Percentiles rank a stretch among this genome's conserved stretches.
Evolutionary conservation across 371 early-diverging fungal species (phyloP).

Genomic region (Lichtheimia corymbifera): DNA sequence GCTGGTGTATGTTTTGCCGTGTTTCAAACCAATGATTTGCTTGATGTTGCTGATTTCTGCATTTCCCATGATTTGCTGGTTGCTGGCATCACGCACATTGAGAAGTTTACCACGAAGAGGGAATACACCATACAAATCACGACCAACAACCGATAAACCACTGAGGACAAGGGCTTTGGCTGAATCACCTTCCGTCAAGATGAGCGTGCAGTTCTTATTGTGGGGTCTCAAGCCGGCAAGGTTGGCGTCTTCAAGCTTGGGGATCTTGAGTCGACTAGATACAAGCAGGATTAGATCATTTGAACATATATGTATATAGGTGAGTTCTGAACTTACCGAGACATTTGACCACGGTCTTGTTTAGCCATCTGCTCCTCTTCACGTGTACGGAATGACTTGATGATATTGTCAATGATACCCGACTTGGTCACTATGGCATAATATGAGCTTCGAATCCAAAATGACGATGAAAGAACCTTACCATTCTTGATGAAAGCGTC

Average conservation of each 20-base stretch:
- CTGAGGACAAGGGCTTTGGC: conserved; percentile 97
- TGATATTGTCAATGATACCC: conserved; percentile 86
- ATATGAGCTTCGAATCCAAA: neutral
- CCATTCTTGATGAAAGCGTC: conserved; percentile 88
- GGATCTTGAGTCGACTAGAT: conserved; percentile 78
- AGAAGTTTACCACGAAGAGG: conserved; percentile 98
- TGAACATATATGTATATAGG: neutral
- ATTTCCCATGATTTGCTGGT: conserved; percentile 83
- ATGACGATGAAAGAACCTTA: conserved; percentile 5
- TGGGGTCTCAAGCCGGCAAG: conserved; percentile 84
- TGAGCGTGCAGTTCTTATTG: conserved; percentile 91
- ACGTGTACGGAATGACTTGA: conserved; percentile 80
- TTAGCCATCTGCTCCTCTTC: conserved; percentile 89
- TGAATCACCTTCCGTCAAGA: conserved; percentile 99
- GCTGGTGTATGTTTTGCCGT: conserved; percentile 80
- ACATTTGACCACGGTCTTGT: conserved; percentile 87
- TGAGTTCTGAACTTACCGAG: conserved; percentile 12
- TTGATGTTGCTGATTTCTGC: conserved; percentile 93
- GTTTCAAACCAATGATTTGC: conserved; percentile 97
- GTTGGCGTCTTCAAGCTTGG: conserved; percentile 99
- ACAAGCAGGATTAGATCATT: neutral
- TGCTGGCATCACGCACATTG: conserved; percentile 96
- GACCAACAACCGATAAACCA: conserved; percentile 94
- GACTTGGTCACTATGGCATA: conserved; percentile 64
- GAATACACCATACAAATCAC: conserved; percentile 97